phyloP scores from a whole-genome alignment of 257 asterid species.

The Solanum lycopersicoides region DNA sequence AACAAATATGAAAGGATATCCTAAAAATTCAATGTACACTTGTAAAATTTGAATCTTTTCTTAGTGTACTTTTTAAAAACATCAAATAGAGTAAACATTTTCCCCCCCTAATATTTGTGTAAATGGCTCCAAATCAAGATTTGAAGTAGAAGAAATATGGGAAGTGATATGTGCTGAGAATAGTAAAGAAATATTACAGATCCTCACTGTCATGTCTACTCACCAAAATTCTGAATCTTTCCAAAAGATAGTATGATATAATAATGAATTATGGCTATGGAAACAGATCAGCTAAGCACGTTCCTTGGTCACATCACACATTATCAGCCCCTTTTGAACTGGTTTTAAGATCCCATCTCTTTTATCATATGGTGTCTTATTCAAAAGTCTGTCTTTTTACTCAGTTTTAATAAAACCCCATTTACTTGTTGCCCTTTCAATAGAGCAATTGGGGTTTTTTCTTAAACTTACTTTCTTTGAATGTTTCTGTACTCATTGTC shows the following conservation, averaged over 20 bases:
- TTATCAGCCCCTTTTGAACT: neutral
- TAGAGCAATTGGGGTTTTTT: neutral
- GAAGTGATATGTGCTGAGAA: neutral
- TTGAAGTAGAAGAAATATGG: neutral
- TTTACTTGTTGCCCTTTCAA: neutral
- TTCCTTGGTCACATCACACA: slow-evolving; percentile 6
- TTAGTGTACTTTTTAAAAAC: neutral
- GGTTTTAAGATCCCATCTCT: neutral
- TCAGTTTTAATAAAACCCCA: neutral
- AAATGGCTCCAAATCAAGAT: neutral
- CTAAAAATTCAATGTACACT: neutral
- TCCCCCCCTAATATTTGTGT: neutral
- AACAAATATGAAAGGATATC: neutral
- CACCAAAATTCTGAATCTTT: neutral
- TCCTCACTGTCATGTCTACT: neutral
- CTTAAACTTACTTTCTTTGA: neutral
- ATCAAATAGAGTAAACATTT: neutral
- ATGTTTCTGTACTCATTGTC: neutral
- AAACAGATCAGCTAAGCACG: slow-evolving; percentile 52
- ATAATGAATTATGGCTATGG: neutral
- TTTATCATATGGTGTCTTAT: neutral
- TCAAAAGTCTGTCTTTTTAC: neutral
- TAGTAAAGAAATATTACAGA: neutral
- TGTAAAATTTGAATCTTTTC: neutral
- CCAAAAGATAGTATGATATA: neutral